Evolutionary conservation across 2,329 filamentous ascomycete species (phyloP), one percentile per base, ranked within the genome.

Genomic region (Whalleya microplaca): DNA sequence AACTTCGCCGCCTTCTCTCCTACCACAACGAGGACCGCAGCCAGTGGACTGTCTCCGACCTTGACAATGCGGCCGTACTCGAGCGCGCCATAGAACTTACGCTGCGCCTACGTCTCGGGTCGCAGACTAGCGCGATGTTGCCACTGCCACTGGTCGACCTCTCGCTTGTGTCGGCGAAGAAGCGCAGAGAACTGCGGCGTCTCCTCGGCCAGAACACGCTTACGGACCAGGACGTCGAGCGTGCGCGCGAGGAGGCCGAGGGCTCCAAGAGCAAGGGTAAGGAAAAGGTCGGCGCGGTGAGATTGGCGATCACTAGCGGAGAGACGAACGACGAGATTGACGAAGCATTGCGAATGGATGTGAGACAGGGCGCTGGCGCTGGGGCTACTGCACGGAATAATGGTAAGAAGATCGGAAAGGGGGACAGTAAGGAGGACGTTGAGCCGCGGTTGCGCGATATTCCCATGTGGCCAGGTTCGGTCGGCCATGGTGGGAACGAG

Each of bases 1-100:
- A 44, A 16, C 54, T 68, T 4, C 64, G 68, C 2, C 62, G 68
- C 1, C 40, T 65, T 5, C 59, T 71, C 0, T 67, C 63, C 0
- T 70, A 61, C 3, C 18, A 45, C n/a, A 55, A 55, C 1, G 42
- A 48, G 0, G 40, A 18, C 6, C 51, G 32, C 1, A 21, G 21
- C 0, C 23, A 44, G 2, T 69, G 65, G 67, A 46, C 20, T 0
- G 52, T 53, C 2, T 12, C 50, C 7, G 64, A 68, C 42, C 61
- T 70, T 7, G 40, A 64, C 0, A 6, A 62, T 7, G 41, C 61
- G 10, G 60, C 67, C 9, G 61, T 70, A 1, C 56, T 71, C 0
- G 68, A 70, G 46, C 56, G 67, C 12, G 68, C 66, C 0, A 58
- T 71, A 21, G 69, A 71, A 41, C 56, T 70, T 12, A 63, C 63